Evolutionary conservation across 345 rosid species (phyloP), one percentile per base, ranked within the genome.

Genomic region (Brassica nigra): DNA sequence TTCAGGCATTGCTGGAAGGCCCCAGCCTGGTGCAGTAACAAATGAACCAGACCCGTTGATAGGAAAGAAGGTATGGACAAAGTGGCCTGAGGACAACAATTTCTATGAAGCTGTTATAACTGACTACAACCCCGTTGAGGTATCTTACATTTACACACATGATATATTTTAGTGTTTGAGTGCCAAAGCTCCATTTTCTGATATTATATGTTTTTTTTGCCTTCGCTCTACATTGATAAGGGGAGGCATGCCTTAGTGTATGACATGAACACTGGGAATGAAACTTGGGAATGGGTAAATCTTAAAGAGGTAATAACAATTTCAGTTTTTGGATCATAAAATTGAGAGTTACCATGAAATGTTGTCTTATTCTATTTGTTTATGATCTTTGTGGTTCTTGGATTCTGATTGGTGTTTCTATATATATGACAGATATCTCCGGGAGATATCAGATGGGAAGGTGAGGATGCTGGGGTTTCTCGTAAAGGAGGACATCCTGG

Each of bases 211-310:
- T 12, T 2, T 44, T 2, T 47, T 23, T 23, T 23, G 27, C 8
- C 62, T 37, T 59, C 76, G 78, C 70, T 71, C 20, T 52, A 68
- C 55, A 37, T 86, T 84, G 36, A 75, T 11, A 78, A 95, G 98
- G 99, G 97, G 33, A 86, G 76, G 59, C 98, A 95, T 89, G 94
- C 90, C 80, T 86, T 95, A 88, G 95, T 95, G 77, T 95, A 95
- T 85, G 99, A 91, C 78, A 89, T 89, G 9, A 85, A 86, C 78
- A 86, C 98, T 10, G 83, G 80, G 18, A 80, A 86, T 77, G 97
- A 93, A 90, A 90, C 97, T 7, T 90, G 92, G 95, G 98, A 95
- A 83, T 93, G 97, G 98, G 97, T 95, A 80, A 86, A 95, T 86
- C 97, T 93, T 79, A 93, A 90, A 90, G 98, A 93, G 97, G 99